Base-by-base conservation (phyloP, 129 eudicot species). In the Flaveria robusta region DNA sequence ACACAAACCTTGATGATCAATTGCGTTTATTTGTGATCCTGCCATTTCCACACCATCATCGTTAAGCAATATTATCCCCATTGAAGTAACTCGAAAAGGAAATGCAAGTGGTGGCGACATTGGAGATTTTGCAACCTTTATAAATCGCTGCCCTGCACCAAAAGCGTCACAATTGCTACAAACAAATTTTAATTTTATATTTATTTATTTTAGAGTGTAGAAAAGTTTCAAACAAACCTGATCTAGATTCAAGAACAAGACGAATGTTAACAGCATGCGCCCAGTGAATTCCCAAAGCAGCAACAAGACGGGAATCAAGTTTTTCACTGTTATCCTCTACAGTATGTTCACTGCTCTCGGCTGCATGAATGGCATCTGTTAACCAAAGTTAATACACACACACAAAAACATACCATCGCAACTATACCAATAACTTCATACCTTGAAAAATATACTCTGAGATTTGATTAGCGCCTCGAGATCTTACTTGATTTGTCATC, bases 251-350 rank as follows among this genome's bases (percentile, higher is more conserved):
- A 60, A 92, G 93, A 78, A 92, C 91, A 46, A 92, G 96, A 39
- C 96, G 90, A 22, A 92, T 77, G 52, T 87, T 87, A 65, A 92
- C 97, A 68, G 93, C 96, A 92, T 92, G 97, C 46, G 96, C 96
- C 97, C 97, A 92, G 70, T 86, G 90, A 70, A 92, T 87, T 24
- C 97, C 97, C 74, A 92, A 69, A 70, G 97, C 97, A 83, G 97
- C 96, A 85, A 92, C 91, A 63, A 92, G 96, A 82, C 86, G 93
- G 75, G 91, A 92, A 71, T 86, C 91, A 71, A 66, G 79, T 43
- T 77, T 84, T 31, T 85, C 26, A 37, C 70, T 59, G 78, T 85
- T 49, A 82, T 85, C 79, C 16, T 88, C 84, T 68, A 19, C 14
- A 18, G 39, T 42, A 46, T 66, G 74, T 4, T 26, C 72, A 58